These are phyloP conservation scores for Chloris gayana DNA, from an alignment of 176 grass and related monocot genomes.

Conservation along the genomic window DNA sequence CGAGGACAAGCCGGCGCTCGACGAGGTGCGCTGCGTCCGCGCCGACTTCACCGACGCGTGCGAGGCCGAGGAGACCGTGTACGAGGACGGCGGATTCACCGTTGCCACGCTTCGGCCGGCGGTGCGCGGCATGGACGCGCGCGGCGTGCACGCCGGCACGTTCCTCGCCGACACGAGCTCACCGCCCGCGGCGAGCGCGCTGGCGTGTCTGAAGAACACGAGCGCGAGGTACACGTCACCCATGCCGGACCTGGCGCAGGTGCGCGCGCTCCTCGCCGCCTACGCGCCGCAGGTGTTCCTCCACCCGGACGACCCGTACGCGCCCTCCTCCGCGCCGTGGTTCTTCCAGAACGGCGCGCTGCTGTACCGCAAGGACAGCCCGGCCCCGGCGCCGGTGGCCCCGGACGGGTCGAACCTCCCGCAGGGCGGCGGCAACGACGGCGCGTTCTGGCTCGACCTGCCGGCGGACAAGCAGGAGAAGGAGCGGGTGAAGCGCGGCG, in stretches of 20 bases:
- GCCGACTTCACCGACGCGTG: constrained; percentile 65
- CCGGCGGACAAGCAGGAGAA: constrained; percentile 41
- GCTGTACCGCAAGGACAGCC: constrained; percentile 68
- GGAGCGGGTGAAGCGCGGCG: constrained; percentile 69
- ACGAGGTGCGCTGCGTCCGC: constrained; percentile 64
- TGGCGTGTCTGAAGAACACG: constrained; percentile 78
- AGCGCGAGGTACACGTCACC: constrained; percentile 35
- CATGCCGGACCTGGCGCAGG: constrained; percentile 72
- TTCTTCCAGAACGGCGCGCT: constrained; percentile 84
- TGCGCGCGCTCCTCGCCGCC: constrained; percentile 54
- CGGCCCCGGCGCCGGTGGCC: constrained; percentile 48
- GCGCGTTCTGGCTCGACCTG: constrained; percentile 83
- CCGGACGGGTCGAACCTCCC: constrained; percentile 80
- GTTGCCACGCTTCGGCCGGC: constrained; percentile 46
- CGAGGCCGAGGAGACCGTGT: constrained; percentile 60
- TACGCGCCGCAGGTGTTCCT: constrained; percentile 78
- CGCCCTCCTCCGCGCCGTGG: constrained; percentile 76
- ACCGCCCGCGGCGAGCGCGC: not conserved
- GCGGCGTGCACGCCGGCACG: constrained; percentile 63
- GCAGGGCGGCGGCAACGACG: constrained; percentile 69
- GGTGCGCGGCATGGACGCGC: constrained; percentile 50
- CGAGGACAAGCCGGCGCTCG: constrained; percentile 55
- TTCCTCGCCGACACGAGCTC: constrained; percentile 46
- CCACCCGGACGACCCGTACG: constrained; percentile 66
- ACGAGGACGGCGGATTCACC: constrained; percentile 54